These are phyloP conservation scores for Ilex paraguariensis DNA, from an alignment of 305 asterid genomes.

Conservation along the genomic window DNA sequence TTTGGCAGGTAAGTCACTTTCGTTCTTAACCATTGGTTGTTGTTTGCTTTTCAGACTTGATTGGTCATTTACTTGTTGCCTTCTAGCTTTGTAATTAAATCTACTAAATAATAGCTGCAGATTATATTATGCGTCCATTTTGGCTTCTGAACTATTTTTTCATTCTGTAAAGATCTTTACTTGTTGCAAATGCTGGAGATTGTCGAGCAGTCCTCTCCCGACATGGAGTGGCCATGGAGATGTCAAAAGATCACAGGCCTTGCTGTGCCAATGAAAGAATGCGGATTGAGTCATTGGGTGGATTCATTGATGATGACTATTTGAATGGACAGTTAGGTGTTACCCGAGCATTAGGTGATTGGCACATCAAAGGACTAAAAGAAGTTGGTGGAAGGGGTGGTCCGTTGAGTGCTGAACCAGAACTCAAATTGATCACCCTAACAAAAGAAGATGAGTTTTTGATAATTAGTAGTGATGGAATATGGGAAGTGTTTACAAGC, in stretches of 20 bases:
- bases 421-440: conserved; percentile 57
- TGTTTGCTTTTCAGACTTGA: too few relatives aligned
- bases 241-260: conserved; percentile 86
- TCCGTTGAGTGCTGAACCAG: conserved; percentile 90
- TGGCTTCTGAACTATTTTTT: too few relatives aligned
- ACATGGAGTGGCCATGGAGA: conserved; percentile 64
- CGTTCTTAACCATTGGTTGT: too few relatives aligned
- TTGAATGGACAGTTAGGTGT: conserved; percentile 71
- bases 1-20: conserved; percentile 52
- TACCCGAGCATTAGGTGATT: conserved; percentile 82
- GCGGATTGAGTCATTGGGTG: conserved; percentile 74
- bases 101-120: too few relatives aligned
- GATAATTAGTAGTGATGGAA: conserved; percentile 80
- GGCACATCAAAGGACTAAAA: conserved; percentile 87
- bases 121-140: too few relatives aligned
- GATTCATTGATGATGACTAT: conserved; percentile 66
- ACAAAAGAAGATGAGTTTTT: conserved; percentile 83
- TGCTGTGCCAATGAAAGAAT: conserved; percentile 50
- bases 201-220: conserved; percentile 84
- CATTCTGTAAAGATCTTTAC: conserved; percentile 56
- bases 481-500: conserved; percentile 83
- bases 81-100: too few relatives aligned
- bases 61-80: too few relatives aligned
- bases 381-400: conserved; percentile 45
- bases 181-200: conserved; percentile 91